Evolutionary conservation across 169 alveolate species (phyloP), one percentile per base, ranked within the genome.

Genomic region (Plasmodium malariae): DNA sequence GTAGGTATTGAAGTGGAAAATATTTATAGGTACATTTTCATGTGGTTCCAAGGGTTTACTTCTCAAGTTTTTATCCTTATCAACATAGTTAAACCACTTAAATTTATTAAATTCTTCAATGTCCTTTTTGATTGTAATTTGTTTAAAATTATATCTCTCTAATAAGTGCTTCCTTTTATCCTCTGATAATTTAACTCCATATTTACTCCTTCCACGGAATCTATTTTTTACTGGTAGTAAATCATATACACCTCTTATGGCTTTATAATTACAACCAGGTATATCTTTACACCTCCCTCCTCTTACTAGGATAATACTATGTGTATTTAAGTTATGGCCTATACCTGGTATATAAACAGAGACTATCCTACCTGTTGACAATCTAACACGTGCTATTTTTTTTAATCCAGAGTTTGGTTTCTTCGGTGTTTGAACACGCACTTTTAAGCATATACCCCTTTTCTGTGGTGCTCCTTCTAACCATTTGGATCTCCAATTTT

Each of bases 281-380:
- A 95, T 94, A 68, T 95, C 97, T 73, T 93, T 94, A 70, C 96
- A 92, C 43, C 97, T 92, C 1, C 97, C 97, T 1, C 97, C 97
- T 21, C 97, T 89, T 36, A 95, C 96, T 45, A 95, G 72, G 4
- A 95, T 96, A 28, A 93, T 95, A 12, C 96, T 94, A 69, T 95
- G 97, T 7, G 96, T 95, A 48, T 93, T 94, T 60, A 95, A 88
- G 45, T 95, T 95, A 78, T 95, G 97, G 0, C 97, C 97, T 21
- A 92, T 94, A 14, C 97, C 97, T 34, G 97, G 97, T 7, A 95
- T 89, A 80, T 95, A 95, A 21, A 94, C 95, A 28, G 96, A 83
- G 5, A 94, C 97, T 3, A 94, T 91, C 34, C 96, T 86, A 19
- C 97, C 97, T 0, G 97, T 95, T 59, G 94, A 91, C 49, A 95